Conservation (phyloP, 2,329 filamentous ascomycete genomes). For the Fusarium albidum region DNA sequence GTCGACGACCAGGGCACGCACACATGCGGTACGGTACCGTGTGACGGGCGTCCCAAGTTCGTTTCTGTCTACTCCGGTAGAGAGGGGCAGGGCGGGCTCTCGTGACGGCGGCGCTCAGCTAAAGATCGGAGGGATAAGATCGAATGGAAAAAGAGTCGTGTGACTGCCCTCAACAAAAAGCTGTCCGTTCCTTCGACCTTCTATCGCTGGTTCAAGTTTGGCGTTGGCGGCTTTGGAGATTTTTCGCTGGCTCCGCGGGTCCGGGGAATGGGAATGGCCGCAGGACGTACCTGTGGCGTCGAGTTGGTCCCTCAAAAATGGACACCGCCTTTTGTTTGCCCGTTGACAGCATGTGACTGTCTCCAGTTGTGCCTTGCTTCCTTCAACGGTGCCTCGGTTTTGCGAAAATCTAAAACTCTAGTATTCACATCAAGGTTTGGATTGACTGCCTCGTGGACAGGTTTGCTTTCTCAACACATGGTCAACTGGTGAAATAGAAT, state of each 20-base stretch:
- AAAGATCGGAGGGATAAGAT: not conserved
- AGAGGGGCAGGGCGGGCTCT: not conserved
- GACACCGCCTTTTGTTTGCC: slow-evolving; percentile 31
- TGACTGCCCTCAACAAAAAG: slow-evolving; percentile 31
- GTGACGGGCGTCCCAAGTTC: slow-evolving; percentile 35
- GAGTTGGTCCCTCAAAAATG: slow-evolving; percentile 2
- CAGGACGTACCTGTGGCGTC: slow-evolving; percentile 34
- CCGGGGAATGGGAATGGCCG: slow-evolving; percentile 5
- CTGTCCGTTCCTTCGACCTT: slow-evolving; percentile 11
- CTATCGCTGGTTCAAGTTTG: slow-evolving; percentile 24
- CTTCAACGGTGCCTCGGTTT: slow-evolving; percentile 23
- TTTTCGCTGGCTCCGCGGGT: slow-evolving; percentile 19
- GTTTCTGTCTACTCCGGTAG: no score
- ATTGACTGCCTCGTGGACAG: not conserved
- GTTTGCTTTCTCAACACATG: not conserved
- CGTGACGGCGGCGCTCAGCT: slow-evolving; percentile 24
- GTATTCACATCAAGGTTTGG: not conserved
- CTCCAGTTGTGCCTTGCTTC: slow-evolving; percentile 9
- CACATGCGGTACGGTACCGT: slow-evolving; percentile 32
- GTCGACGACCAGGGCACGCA: slow-evolving; percentile 35
- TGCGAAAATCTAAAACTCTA: not conserved
- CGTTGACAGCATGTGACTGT: slow-evolving; percentile 28
- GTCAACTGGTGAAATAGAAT: not conserved
- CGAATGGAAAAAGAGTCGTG: slow-evolving; percentile 28
- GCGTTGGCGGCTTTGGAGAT: slow-evolving; percentile 25